Evolutionary conservation across 2,329 filamentous ascomycete species (phyloP).

Genomic region (Sporothrix variecibatus): DNA sequence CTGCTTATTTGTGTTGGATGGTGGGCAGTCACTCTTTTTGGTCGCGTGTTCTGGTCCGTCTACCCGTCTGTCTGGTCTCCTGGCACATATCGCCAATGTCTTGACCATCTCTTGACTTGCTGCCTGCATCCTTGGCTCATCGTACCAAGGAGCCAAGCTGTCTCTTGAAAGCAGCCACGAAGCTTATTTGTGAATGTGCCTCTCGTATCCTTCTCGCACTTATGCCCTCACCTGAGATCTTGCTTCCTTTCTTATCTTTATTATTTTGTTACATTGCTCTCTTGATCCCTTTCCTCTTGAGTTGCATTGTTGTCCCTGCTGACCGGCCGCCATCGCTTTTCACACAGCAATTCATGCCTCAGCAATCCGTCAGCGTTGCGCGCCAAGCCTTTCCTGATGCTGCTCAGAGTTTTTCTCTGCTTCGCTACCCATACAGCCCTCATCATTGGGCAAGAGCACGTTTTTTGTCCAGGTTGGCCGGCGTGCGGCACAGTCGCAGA

Average conservation of each 20-base stretch:
- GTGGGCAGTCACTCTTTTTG: background rate
- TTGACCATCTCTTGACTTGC: background rate
- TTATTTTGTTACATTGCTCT: background rate
- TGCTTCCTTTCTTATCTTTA: background rate
- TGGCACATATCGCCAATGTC: background rate
- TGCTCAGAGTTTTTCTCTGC: background rate
- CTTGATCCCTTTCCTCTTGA: background rate
- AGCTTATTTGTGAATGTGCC: background rate
- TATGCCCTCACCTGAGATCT: background rate
- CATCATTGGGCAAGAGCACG: background rate
- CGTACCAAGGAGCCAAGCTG: background rate
- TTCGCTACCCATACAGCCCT: background rate
- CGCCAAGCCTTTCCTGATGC: background rate
- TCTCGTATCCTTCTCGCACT: background rate
- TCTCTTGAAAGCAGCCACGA: background rate
- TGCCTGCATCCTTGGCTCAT: background rate
- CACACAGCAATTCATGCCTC: background rate
- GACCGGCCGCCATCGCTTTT: background rate
- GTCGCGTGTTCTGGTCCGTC: slow-evolving; percentile 12
- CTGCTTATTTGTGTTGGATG: background rate
- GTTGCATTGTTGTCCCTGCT: slow-evolving; percentile 1
- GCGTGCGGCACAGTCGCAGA: slow-evolving; percentile 3
- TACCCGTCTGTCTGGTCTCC: background rate
- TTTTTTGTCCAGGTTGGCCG: background rate
- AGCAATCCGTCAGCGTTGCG: background rate